Conservation (phyloP, 2,329 filamentous ascomycete species). For the Botrytis squamosa region DNA sequence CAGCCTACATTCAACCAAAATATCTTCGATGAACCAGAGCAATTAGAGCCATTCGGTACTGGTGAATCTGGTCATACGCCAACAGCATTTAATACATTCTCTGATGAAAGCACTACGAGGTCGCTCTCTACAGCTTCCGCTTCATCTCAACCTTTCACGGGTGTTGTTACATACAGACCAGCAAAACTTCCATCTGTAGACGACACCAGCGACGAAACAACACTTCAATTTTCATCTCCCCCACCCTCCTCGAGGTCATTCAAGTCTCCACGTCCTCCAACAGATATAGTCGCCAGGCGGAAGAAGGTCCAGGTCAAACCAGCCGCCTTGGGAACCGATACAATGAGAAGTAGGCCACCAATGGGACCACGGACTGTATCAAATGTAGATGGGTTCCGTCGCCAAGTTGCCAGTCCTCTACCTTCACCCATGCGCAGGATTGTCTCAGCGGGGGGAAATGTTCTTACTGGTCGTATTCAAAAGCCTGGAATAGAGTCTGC, state of each 20-base stretch:
- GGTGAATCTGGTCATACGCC: conserved; percentile 29
- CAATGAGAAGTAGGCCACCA: conserved; percentile 30
- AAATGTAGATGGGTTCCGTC: conserved; percentile 36
- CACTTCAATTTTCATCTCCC: conserved; percentile 23
- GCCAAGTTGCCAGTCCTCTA: conserved; percentile 33
- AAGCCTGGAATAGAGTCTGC: conserved; percentile 36
- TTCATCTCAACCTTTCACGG: conserved; percentile 27
- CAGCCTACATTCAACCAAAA: not conserved
- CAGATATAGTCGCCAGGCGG: conserved; percentile 36
- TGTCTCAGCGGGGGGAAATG: conserved; percentile 36
- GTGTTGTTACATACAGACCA: conserved; percentile 22
- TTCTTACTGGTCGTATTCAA: conserved; percentile 35
- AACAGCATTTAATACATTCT: conserved; percentile 29
- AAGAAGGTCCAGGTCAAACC: conserved; percentile 38
- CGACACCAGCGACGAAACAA: conserved; percentile 22
- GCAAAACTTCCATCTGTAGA: conserved; percentile 17
- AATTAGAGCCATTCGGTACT: conserved; percentile 18
- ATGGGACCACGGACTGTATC: conserved; percentile 38
- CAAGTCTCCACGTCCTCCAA: conserved; percentile 37
- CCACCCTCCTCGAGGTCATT: conserved; percentile 33
- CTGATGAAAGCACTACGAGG: not conserved
- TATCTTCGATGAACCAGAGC: conserved; percentile 7
- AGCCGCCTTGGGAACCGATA: conserved; percentile 35
- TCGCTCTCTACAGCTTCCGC: conserved; percentile 27
- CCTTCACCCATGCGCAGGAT: conserved; percentile 39